Evolutionary conservation across 139 green algal species (phyloP).

Genomic region (Medakamo hakoo): DNA sequence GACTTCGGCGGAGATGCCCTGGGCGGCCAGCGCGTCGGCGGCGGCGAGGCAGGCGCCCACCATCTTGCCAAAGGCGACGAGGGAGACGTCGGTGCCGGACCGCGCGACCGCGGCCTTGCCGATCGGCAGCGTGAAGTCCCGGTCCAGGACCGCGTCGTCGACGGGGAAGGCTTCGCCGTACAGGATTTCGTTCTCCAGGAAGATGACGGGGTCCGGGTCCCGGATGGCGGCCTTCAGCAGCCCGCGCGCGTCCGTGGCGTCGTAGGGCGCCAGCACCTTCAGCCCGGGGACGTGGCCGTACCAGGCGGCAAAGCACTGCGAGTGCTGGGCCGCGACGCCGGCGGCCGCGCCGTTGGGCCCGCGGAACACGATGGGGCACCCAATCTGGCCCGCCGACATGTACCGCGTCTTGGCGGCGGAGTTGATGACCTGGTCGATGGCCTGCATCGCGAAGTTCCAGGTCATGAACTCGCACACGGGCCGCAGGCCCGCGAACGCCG

Average conservation of each 20-base stretch:
- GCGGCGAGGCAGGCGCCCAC: conserved; percentile 77
- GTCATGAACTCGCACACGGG: conserved; percentile 99
- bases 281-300: conserved; percentile 84
- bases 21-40: conserved; percentile 67
- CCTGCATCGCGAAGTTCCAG: conserved; percentile 98
- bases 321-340: conserved; percentile 94
- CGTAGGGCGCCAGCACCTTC: conserved; percentile 94
- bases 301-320: conserved; percentile 96
- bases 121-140: conserved; percentile 91
- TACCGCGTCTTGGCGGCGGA: conserved; percentile 94
- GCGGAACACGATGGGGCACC: conserved; percentile 90
- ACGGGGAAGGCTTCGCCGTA: conserved; percentile 82
- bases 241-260: conserved; percentile 80
- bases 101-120: conserved; percentile 84
- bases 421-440: conserved; percentile 98
- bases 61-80: conserved; percentile 87
- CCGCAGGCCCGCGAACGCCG: conserved; percentile 75
- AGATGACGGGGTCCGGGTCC: conserved; percentile 90
- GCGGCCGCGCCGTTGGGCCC: conserved; percentile 93
- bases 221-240: conserved; percentile 93
- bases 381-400: conserved; percentile 93
- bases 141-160: conserved; percentile 48
- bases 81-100: conserved; percentile 78
- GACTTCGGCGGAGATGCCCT: conserved; percentile 79
- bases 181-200: conserved; percentile 97